Base-by-base conservation (phyloP, 2,329 filamentous ascomycete genomes). In the Phoma sp. region DNA sequence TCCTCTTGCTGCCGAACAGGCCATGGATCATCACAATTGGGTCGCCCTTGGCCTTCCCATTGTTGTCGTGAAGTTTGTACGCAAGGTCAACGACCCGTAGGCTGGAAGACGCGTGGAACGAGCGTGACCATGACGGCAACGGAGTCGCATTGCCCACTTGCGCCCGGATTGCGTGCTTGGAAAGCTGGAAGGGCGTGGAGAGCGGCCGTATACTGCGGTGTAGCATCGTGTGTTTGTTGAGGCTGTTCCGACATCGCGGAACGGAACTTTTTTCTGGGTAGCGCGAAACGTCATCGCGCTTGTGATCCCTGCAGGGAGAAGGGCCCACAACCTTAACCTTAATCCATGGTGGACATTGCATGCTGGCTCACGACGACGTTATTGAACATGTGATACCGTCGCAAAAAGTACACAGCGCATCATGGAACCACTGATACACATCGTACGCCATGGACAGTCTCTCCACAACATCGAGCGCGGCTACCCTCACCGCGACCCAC, bases 1-100 rank as follows among this genome's bases (percentile, higher is more conserved):
- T 98, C 80, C 91, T 92, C 80, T 96, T 96, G 33, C 91, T 96
- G 19, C 94, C 94, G 70, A 98, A 97, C 10, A 98, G 82, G 1
- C 95, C 94, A 74, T 98, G 94, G 70, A 98, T 85, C 63, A 98
- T 90, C 58, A 98, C 77, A 61, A 98, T 91, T 2, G 93, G 90
- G 47, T 80, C 78, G n/a, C 73, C 73, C n/a, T 64, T 69, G 0
- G 71, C 69, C 46, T 70, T 67, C 21, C 73, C 72, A 1, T 68
- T 62, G 53, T 74, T 69, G 55, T 74, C 70, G 49, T 75, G 71
- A 2, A 74, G 67, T 17, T 65, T 68, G 55, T 70, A 75, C 22
- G 71, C 70, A 7, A 75, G 73, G 48, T 74, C 70, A 31, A 74
- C 55, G 1, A 59, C 58, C 15, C 63, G 58, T 44, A 62, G 46